Percentiles rank a stretch among this genome's conserved stretches.
Evolutionary conservation across 805 yeast species (phyloP).

Genomic region (Lachancea sp.): DNA sequence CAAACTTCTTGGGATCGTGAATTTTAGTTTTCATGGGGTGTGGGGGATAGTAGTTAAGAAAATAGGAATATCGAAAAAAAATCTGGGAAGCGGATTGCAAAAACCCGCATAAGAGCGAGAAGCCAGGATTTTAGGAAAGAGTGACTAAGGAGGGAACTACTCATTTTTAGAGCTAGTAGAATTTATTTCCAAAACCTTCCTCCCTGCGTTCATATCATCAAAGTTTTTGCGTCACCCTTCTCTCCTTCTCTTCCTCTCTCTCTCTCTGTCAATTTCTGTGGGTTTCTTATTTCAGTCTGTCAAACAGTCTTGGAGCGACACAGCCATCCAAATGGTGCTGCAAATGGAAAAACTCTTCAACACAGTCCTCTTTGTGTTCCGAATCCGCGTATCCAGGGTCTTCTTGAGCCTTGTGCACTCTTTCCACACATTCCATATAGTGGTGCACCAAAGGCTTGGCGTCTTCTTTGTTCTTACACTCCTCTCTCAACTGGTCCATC

Average conservation of each 20-base stretch:
- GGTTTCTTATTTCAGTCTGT: conserved; percentile 62
- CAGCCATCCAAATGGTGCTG: conserved; percentile 90
- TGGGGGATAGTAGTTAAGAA: not conserved
- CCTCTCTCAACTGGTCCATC: conserved; percentile 56
- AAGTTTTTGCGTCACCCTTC: not conserved
- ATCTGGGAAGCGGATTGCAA: not conserved
- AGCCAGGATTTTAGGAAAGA: no score
- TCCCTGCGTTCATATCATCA: no score
- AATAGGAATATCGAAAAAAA: conserved; percentile 1
- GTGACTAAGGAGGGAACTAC: not conserved
- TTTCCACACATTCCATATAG: conserved; percentile 89
- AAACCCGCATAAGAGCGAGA: no score
- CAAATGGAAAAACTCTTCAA: conserved; percentile 96
- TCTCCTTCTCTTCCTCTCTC: not conserved
- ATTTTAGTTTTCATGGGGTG: not conserved
- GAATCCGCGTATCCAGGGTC: conserved; percentile 76
- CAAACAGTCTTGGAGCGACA: conserved; percentile 84
- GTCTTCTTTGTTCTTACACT: conserved; percentile 59
- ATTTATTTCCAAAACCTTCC: no score
- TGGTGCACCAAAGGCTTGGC: conserved; percentile 79
- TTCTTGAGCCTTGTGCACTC: conserved; percentile 83
- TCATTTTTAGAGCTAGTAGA: not conserved
- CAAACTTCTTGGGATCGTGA: conserved; percentile 1
- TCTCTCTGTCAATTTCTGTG: not conserved
- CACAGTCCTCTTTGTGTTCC: conserved; percentile 91